Conservation (phyloP, 2,329 filamentous ascomycete species). For the Aureobasidium mangrovei region DNA sequence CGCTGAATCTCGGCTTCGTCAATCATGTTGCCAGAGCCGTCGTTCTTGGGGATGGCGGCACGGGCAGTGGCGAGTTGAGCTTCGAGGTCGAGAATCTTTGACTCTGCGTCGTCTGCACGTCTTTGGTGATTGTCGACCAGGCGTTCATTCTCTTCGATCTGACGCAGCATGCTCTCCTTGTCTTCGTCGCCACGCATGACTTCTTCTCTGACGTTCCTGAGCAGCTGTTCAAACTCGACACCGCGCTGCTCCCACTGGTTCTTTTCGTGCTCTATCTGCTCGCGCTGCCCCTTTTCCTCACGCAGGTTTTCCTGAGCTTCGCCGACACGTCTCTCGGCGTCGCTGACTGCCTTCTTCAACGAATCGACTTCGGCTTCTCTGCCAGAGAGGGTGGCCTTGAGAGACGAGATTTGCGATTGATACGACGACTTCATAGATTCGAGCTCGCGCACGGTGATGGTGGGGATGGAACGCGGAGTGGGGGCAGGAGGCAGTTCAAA, state of each 20-base stretch:
- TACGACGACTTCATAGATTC: slow-evolving; percentile 88
- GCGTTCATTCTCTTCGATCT: slow-evolving; percentile 69
- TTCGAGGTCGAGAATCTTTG: slow-evolving; percentile 41
- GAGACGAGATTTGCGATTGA: slow-evolving; percentile 85
- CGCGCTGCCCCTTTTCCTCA: slow-evolving; percentile 62
- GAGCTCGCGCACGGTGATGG: slow-evolving; percentile 82
- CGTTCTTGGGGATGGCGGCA: slow-evolving; percentile 22
- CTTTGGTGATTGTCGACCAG: slow-evolving; percentile 65
- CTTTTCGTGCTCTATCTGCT: slow-evolving; percentile 65
- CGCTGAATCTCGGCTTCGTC: slow-evolving; percentile 36
- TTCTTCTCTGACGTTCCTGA: slow-evolving; percentile 73
- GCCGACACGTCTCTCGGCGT: slow-evolving; percentile 86
- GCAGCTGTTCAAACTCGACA: slow-evolving; percentile 73
- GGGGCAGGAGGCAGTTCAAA: slow-evolving; percentile 91
- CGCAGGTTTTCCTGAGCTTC: slow-evolving; percentile 75
- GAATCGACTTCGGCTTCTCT: slow-evolving; percentile 87
- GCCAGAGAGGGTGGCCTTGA: slow-evolving; percentile 83
- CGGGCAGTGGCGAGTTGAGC: slow-evolving; percentile 62
- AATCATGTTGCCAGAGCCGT: slow-evolving; percentile 22
- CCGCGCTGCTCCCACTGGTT: slow-evolving; percentile 77
- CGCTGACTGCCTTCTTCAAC: slow-evolving; percentile 75
- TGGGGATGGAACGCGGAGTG: slow-evolving; percentile 83
- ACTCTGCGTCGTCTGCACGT: slow-evolving; percentile 61
- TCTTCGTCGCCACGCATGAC: slow-evolving; percentile 71
- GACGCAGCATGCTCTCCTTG: slow-evolving; percentile 65